Base-by-base conservation (phyloP, 2,329 filamentous ascomycete species). In the Aspergillus fischeri region DNA sequence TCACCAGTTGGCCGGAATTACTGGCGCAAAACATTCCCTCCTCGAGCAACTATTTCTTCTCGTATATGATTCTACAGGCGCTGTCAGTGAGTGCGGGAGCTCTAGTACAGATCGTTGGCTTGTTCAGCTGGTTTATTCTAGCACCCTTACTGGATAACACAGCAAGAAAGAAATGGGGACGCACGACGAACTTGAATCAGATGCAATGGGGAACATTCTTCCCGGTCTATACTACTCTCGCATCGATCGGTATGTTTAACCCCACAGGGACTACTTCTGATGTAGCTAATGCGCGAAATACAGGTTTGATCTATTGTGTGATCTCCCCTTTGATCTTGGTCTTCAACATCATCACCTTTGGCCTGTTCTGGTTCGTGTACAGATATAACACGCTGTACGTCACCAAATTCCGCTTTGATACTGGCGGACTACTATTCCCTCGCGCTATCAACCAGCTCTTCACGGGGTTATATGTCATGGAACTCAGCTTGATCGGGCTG, bases 311-410 rank as follows among this genome's bases (percentile, higher is more conserved):
- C 42, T 99, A 97, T 75, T 90, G 86, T 42, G 83, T 97, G 56
- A 87, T 97, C 45, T 87, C 94, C 0, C 94, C 94, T 0, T 79
- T 99, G 11, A 97, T 99, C 69, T 85, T 94, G 51, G 78, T 97
- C 24, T 97, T 99, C 78, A 93, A 94, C 65, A 86, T 96, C 66
- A 86, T 97, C 71, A 97, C 93, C 0, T 97, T 97, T 72, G 83
- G 84, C 49, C 80, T 99, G 0, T 87, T 97, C 62, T 99, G 92
- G 92, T 81, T 97, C 48, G 93, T 94, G 0, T 92, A 97, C 72
- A 86, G 93, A n/a, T 97, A 97, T 75, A 93, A 93, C 64, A 95
- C 96, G 78, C 83, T 99, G 21, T 99, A 97, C 67, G 92, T 99
- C 58, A 95, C 87, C 27, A 89, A 92, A 53, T 95, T 96, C 73